These are phyloP conservation scores for Catenaria anguillulae DNA, from an alignment of 371 early-diverging fungal genomes.

Conservation along the genomic window DNA sequence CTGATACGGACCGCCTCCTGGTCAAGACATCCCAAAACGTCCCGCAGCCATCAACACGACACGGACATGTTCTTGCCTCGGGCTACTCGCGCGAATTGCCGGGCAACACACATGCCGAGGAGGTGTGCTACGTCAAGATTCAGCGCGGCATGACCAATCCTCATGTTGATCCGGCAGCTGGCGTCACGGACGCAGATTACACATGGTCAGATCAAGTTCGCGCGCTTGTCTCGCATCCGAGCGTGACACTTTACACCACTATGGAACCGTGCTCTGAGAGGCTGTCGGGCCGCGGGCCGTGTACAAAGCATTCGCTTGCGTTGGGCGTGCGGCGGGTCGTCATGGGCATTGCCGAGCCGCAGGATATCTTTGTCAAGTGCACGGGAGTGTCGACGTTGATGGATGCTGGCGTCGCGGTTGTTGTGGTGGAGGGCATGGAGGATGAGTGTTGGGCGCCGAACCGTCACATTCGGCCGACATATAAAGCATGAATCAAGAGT, in stretches of 20 bases:
- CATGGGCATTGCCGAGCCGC: slow-evolving; percentile 75
- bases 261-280: slow-evolving; percentile 81
- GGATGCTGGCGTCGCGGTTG: slow-evolving; percentile 45
- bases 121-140: slow-evolving; percentile 58
- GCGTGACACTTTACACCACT: slow-evolving; percentile 62
- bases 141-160: too few species aligned
- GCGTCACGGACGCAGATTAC: too few species aligned
- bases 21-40: too few species aligned
- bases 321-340: slow-evolving; percentile 35
- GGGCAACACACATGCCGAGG: slow-evolving; percentile 87
- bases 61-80: too few species aligned
- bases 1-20: not conserved
- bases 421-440: slow-evolving; percentile 45
- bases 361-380: slow-evolving; percentile 55
- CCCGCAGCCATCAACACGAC: too few species aligned
- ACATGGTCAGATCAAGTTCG: too few species aligned
- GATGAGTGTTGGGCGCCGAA: slow-evolving; percentile 57
- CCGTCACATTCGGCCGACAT: slow-evolving; percentile 32
- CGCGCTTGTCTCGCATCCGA: too few species aligned
- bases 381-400: slow-evolving; percentile 43
- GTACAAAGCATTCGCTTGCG: slow-evolving; percentile 46
- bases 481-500: too few species aligned
- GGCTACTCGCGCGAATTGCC: slow-evolving; percentile 75
- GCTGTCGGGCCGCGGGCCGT: slow-evolving; percentile 57
- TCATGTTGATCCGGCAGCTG: too few species aligned